These are phyloP conservation scores for Orbilia javanica DNA, from an alignment of 2,329 filamentous ascomycete species.

Conservation along the genomic window DNA sequence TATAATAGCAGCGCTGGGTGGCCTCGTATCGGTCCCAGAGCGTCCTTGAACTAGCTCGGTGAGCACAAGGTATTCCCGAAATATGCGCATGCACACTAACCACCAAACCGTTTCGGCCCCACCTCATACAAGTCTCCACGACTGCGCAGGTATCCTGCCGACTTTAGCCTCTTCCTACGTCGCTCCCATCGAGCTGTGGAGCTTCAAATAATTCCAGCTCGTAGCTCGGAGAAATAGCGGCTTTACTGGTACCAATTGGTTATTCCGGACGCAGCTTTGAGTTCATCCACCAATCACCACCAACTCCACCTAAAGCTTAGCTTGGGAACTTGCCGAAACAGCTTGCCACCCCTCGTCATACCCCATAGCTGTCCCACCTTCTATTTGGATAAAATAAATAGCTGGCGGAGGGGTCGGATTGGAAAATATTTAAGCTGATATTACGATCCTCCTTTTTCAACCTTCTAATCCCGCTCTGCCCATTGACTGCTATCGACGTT, in stretches of 20 bases:
- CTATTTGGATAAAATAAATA: slow-evolving; percentile 30
- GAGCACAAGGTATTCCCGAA: not conserved
- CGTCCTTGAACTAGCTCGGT: not conserved
- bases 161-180: slow-evolving; percentile 33
- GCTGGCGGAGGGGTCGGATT: slow-evolving; percentile 41
- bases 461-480: not conserved
- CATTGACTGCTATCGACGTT: not conserved
- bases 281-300: slow-evolving; percentile 58
- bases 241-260: slow-evolving; percentile 35
- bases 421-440: slow-evolving; percentile 10
- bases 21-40: not conserved
- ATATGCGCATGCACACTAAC: not conserved
- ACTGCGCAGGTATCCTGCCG: slow-evolving; percentile 28
- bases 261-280: slow-evolving; percentile 44
- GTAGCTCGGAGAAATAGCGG: slow-evolving; percentile 50
- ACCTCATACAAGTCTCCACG: not conserved
- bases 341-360: slow-evolving; percentile 44
- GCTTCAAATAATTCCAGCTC: slow-evolving; percentile 1
- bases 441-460: not conserved
- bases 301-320: slow-evolving; percentile 8
- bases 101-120: not conserved
- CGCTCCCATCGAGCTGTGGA: not conserved
- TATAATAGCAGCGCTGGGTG: not conserved
- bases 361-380: slow-evolving; percentile 27
- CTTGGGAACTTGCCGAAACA: slow-evolving; percentile 55